Percentiles rank a stretch among this genome's conserved stretches.
phyloP scores from a whole-genome alignment of 1,139 yeast genomes.

The Pichia sp. region DNA sequence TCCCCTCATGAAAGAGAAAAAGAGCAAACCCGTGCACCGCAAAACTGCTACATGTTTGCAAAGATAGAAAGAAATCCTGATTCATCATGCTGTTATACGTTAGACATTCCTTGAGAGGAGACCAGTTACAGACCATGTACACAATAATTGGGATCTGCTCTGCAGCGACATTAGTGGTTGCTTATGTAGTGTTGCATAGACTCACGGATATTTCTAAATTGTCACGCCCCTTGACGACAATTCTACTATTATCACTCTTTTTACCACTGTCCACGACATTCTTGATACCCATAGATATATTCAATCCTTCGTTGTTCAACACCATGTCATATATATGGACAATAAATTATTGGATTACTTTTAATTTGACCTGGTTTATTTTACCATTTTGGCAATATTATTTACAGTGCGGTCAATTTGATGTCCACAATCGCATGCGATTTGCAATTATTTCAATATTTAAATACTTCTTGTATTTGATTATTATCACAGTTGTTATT shows the following conservation, averaged over 20 bases:
- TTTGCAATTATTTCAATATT: slow-evolving; percentile 56
- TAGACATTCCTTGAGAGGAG: too few relatives aligned
- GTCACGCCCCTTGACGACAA: slow-evolving; percentile 28
- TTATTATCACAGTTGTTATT: slow-evolving; percentile 48
- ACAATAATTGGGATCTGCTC: background rate
- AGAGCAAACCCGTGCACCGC: background rate
- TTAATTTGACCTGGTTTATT: slow-evolving; percentile 64
- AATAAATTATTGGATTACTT: slow-evolving; percentile 73
- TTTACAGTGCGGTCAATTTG: slow-evolving; percentile 63
- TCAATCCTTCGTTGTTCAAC: background rate
- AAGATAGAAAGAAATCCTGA: too few relatives aligned
- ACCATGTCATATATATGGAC: slow-evolving; percentile 47
- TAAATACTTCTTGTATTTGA: slow-evolving; percentile 52
- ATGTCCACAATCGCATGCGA: slow-evolving; percentile 37
- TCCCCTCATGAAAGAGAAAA: background rate
- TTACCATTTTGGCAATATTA: slow-evolving; percentile 69
- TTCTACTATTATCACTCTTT: slow-evolving; percentile 41
- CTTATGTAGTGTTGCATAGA: background rate
- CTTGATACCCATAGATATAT: slow-evolving; percentile 48
- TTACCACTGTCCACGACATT: slow-evolving; percentile 52
- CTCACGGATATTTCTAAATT: slow-evolving; percentile 6
- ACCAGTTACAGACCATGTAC: background rate
- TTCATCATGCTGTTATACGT: too few relatives aligned
- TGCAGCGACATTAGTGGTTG: background rate
- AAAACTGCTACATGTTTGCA: too few relatives aligned